Conservation (phyloP, 192 early-diverging fungal species). For the Coemansia sp. region DNA sequence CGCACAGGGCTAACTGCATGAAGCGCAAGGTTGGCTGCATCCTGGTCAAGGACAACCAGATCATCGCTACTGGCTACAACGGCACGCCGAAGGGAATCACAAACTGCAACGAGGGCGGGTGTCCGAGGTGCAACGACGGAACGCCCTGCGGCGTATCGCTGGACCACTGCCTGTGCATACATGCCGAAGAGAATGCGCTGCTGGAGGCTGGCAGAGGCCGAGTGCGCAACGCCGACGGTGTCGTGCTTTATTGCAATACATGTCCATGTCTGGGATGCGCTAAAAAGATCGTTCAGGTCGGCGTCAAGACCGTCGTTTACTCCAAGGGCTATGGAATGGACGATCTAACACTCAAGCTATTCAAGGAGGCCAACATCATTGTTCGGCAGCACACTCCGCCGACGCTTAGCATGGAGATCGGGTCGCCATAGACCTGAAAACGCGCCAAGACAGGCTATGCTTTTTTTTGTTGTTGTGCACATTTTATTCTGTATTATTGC, state of each 20-base stretch:
- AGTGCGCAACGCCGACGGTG: slow-evolving; percentile 58
- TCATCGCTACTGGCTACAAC: slow-evolving; percentile 99
- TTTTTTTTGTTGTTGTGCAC: too few relatives aligned
- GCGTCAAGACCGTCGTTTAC: slow-evolving; percentile 91
- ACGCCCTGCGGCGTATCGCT: slow-evolving; percentile 71
- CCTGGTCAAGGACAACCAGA: slow-evolving; percentile 77
- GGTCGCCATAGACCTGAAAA: slow-evolving; percentile 17
- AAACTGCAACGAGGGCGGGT: slow-evolving; percentile 96
- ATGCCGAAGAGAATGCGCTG: slow-evolving; percentile 98
- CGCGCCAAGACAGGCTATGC: too few relatives aligned
- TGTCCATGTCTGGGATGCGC: slow-evolving; percentile 87
- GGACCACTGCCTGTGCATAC: slow-evolving; percentile 92
- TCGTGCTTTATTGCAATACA: slow-evolving; percentile 93
- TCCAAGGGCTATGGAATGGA: slow-evolving; percentile 94
- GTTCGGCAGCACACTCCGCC: slow-evolving; percentile 75
- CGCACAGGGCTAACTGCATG: slow-evolving; percentile 94
- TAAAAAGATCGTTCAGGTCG: slow-evolving; percentile 94
- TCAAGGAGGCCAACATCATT: slow-evolving; percentile 77
- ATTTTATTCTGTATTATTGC: too few relatives aligned
- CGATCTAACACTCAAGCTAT: slow-evolving; percentile 73
- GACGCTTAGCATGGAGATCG: slow-evolving; percentile 54
- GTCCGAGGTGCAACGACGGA: slow-evolving; percentile 86
- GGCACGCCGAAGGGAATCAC: slow-evolving; percentile 87
- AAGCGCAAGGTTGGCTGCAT: slow-evolving; percentile 97
- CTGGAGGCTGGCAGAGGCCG: slow-evolving; percentile 94